phyloP scores from a whole-genome alignment of 192 early-diverging fungal species.

The Coemansia sp. region DNA sequence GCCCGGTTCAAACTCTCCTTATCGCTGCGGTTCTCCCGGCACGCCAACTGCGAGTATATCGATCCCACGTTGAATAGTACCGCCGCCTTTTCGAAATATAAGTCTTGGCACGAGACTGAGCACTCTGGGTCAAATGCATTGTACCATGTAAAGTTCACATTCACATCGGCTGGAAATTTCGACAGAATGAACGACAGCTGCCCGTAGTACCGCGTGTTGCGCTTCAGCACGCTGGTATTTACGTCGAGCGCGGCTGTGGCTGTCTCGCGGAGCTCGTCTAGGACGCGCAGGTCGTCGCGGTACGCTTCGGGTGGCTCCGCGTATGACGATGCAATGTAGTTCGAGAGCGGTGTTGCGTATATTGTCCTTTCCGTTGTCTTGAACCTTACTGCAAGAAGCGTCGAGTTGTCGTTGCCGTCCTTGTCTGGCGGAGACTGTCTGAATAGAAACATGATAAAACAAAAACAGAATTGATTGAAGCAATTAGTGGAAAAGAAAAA shows the following conservation, averaged over 20 bases:
- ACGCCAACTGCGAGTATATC: conserved; percentile 79
- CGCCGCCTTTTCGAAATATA: conserved; percentile 83
- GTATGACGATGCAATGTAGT: conserved; percentile 77
- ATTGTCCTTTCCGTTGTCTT: conserved; percentile 45
- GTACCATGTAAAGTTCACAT: conserved; percentile 40
- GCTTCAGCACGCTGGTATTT: conserved; percentile 63
- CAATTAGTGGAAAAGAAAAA: not conserved
- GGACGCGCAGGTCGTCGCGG: conserved; percentile 78
- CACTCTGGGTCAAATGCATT: conserved; percentile 55
- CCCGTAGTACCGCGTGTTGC: conserved; percentile 74
- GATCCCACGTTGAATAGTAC: conserved; percentile 85
- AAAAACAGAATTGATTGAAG: not conserved
- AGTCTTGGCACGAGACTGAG: conserved; percentile 62
- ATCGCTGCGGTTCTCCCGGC: conserved; percentile 64
- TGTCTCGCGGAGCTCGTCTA: conserved; percentile 75
- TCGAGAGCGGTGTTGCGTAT: conserved; percentile 44
- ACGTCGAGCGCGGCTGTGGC: conserved; percentile 60
- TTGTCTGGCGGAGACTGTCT: conserved; percentile 26
- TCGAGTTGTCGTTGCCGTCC: conserved; percentile 33
- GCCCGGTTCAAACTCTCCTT: conserved; percentile 78
- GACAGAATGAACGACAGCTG: conserved; percentile 79
- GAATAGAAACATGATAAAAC: conserved; percentile 36
- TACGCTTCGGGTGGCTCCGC: conserved; percentile 85
- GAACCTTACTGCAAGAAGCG: conserved; percentile 35
- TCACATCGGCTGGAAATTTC: conserved; percentile 87